phyloP scores from a whole-genome alignment of 371 early-diverging fungal species.

The Syncephalastrum sp. region DNA sequence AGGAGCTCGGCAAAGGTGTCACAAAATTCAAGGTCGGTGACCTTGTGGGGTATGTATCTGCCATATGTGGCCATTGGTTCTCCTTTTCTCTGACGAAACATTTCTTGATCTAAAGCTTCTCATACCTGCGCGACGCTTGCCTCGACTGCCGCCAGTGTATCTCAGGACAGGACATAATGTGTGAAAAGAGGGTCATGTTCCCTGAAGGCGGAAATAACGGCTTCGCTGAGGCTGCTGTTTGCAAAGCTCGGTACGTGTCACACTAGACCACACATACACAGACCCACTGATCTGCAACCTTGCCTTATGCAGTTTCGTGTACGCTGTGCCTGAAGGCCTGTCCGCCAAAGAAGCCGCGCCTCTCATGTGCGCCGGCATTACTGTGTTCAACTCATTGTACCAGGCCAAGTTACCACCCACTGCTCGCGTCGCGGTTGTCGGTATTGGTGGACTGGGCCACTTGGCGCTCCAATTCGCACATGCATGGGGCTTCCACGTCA shows the following conservation, averaged over 20 bases:
- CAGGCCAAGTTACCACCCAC: constrained; percentile 47
- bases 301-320: constrained; percentile 30
- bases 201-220: constrained; percentile 50
- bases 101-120: constrained; percentile 11
- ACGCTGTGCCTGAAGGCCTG: constrained; percentile 53
- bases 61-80: background rate
- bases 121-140: constrained; percentile 42
- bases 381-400: constrained; percentile 57
- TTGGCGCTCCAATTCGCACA: constrained; percentile 64
- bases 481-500: constrained; percentile 58
- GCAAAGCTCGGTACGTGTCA: constrained; percentile 34
- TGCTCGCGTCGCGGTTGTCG: constrained; percentile 61
- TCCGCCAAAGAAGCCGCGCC: constrained; percentile 52
- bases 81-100: background rate
- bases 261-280: background rate
- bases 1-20: constrained; percentile 43
- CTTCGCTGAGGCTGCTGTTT: constrained; percentile 45
- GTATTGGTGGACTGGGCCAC: constrained; percentile 75
- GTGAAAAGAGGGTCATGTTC: constrained; percentile 41
- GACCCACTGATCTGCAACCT: too few relatives aligned
- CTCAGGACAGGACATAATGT: constrained; percentile 47
- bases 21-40: constrained; percentile 49
- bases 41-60: constrained; percentile 39
- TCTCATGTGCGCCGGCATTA: constrained; percentile 68
- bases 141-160: constrained; percentile 41